Base-by-base conservation (phyloP, 306 rosid genomes). In the Malus fusca region DNA sequence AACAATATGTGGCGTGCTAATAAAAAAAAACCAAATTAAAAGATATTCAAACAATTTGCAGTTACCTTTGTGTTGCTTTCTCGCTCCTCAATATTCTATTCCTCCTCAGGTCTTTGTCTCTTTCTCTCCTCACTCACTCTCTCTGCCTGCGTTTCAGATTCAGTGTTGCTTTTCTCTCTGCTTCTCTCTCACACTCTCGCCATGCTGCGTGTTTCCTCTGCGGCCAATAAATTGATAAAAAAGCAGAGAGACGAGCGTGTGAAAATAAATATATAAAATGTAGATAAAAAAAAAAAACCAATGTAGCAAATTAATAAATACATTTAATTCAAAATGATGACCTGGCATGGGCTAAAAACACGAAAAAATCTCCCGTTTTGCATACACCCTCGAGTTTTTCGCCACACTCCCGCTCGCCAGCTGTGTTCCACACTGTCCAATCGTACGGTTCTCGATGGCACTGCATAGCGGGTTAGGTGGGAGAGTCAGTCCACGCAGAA, bases 261-360 rank as follows among this genome's bases (percentile, higher is more conserved):
- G 6, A 31, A 33, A 19, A 28, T 43, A 71, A 11, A 23, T 40
- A 26, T 69, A 12, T n/a, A 33, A 46, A 8, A n/a, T 13, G 6
- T 46, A 14, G 3, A 26, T 0, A 26, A 2, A 44, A 0, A 46
- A 46, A 1, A 1, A 11, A n/a, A 1, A 15, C 30, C 8, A 22
- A 23, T 35, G 22, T 25, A 17, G 31, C 35, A 48, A 80, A 25
- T 40, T 63, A 15, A 48, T 15, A 48, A 48, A 48, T 48, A 48
- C 55, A 1, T 15, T 48, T 48, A 48, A 48, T 48, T 48, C 5
- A 48, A 14, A 25, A 25, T 13, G 71, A 62, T 67, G 56, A 76
- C 79, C 74, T 80, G 82, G 77, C 82, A 69, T 73, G 77, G 72
- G 51, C 40, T 1, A 35, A 35, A 35, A 35, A 35, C 40, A 6